Percentiles rank a stretch among this genome's conserved stretches.
Conservation (phyloP, 2,329 filamentous ascomycete species). For the Nectriaceae sp. region DNA sequence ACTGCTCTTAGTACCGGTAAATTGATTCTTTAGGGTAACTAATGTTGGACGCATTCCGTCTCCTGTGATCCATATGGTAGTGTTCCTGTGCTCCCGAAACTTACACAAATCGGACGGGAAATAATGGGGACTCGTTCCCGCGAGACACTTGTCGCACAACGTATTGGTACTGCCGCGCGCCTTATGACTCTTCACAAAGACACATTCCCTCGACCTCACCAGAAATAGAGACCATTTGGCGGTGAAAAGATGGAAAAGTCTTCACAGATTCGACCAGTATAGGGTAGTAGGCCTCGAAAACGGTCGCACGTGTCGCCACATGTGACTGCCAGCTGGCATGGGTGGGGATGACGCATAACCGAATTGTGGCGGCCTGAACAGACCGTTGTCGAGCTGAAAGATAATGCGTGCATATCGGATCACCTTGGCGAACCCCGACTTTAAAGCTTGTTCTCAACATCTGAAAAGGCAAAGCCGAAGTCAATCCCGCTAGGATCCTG, state of each 20-base stretch:
- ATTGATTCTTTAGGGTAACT: too few relatives aligned
- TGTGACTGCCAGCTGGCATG: conserved; percentile 33
- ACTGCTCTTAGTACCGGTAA: too few relatives aligned
- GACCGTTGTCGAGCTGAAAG: too few relatives aligned
- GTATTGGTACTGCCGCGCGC: not conserved
- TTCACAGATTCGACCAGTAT: not conserved
- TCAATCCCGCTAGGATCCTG: not conserved
- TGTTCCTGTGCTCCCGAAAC: too few relatives aligned
- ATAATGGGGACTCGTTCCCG: too few relatives aligned
- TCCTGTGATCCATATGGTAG: too few relatives aligned
- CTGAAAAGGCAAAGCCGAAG: conserved; percentile 1
- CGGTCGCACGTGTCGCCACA: conserved; percentile 21
- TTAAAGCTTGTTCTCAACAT: not conserved
- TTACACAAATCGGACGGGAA: too few relatives aligned
- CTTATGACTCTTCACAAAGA: not conserved
- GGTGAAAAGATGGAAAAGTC: not conserved
- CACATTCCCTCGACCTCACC: not conserved
- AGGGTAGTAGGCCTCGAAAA: conserved; percentile 9
- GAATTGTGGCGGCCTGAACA: conserved; percentile 33
- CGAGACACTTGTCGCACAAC: not conserved
- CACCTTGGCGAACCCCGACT: too few relatives aligned
- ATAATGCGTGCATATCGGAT: too few relatives aligned
- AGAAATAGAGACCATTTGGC: not conserved
- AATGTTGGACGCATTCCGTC: too few relatives aligned
- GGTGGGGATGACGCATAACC: conserved; percentile 16